Percentiles rank a stretch among this genome's conserved stretches.
phyloP scores from a whole-genome alignment of 2,329 filamentous ascomycete species.

The Aspergillus fijiensis region DNA sequence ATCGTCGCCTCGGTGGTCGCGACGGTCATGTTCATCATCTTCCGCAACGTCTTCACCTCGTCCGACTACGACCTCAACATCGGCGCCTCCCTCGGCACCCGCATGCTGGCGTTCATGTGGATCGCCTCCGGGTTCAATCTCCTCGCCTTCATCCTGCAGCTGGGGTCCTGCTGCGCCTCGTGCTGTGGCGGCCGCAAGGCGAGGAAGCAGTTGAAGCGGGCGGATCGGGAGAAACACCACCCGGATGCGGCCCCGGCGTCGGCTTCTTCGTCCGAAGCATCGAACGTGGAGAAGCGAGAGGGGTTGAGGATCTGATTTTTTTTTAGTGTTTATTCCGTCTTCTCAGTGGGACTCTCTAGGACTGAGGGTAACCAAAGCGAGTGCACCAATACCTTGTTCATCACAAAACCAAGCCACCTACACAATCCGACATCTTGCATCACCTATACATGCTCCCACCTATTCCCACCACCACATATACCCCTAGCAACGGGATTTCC shows the following conservation, averaged over 20 bases:
- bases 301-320: neutral
- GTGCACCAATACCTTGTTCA: too few relatives aligned
- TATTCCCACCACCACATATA: neutral
- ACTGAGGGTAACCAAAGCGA: too few relatives aligned
- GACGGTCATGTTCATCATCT: constrained; percentile 80
- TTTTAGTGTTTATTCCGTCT: too few relatives aligned
- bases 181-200: constrained; percentile 44
- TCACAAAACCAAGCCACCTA: too few relatives aligned
- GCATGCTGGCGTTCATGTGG: constrained; percentile 92
- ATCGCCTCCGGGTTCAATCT: constrained; percentile 66
- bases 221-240: constrained; percentile 5
- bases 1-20: constrained; percentile 71
- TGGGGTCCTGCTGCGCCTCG: constrained; percentile 72
- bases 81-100: constrained; percentile 63
- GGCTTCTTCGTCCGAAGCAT: neutral
- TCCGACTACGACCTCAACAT: constrained; percentile 74
- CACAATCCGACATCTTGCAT: too few relatives aligned
- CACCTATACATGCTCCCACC: neutral
- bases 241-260: constrained; percentile 12
- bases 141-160: constrained; percentile 70
- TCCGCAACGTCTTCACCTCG: constrained; percentile 71
- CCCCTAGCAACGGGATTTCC: neutral
- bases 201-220: constrained; percentile 32
- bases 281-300: neutral
- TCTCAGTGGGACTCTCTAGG: too few relatives aligned